phyloP scores from a whole-genome alignment of 2,329 filamentous ascomycete genomes.

The Catunica adiposa region DNA sequence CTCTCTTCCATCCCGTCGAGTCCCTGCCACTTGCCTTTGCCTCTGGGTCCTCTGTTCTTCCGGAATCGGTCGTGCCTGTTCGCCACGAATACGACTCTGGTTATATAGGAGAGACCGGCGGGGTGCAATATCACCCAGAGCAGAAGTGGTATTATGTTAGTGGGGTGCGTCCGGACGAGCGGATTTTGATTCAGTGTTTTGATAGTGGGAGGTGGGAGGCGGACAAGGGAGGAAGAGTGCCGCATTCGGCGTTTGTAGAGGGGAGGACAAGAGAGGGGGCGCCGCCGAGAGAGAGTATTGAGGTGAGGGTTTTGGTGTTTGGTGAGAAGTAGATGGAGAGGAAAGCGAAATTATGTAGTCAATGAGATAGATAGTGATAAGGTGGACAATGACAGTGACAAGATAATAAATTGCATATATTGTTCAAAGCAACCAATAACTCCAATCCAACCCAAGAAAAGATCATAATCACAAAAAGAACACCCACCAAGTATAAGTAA shows the following conservation, averaged over 20 bases:
- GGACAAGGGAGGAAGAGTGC: constrained; percentile 39
- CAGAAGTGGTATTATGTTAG: constrained; percentile 71
- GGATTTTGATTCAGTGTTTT: constrained; percentile 64
- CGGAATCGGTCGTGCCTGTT: constrained; percentile 52
- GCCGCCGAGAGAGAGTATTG: constrained; percentile 68
- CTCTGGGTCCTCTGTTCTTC: constrained; percentile 42
- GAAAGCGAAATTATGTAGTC: background rate
- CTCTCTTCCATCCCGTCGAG: constrained; percentile 43
- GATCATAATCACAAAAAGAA: background rate
- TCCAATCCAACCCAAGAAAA: too few species aligned
- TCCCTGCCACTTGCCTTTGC: constrained; percentile 54
- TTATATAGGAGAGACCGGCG: constrained; percentile 58
- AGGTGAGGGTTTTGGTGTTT: constrained; percentile 75
- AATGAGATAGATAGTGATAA: background rate
- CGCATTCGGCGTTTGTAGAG: constrained; percentile 69
- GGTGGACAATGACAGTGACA: too few species aligned
- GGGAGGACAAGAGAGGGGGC: constrained; percentile 53
- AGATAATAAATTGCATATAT: too few species aligned
- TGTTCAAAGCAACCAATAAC: too few species aligned
- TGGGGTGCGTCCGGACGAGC: constrained; percentile 57
- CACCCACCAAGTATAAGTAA: background rate
- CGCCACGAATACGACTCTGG: constrained; percentile 53
- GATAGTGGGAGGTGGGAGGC: constrained; percentile 44
- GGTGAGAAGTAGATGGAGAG: constrained; percentile 23
- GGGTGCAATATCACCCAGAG: constrained; percentile 39